Evolutionary conservation across 2,329 filamentous ascomycete genomes (phyloP), one percentile per base, ranked within the genome.

Genomic region (Clarireedia paspali): DNA sequence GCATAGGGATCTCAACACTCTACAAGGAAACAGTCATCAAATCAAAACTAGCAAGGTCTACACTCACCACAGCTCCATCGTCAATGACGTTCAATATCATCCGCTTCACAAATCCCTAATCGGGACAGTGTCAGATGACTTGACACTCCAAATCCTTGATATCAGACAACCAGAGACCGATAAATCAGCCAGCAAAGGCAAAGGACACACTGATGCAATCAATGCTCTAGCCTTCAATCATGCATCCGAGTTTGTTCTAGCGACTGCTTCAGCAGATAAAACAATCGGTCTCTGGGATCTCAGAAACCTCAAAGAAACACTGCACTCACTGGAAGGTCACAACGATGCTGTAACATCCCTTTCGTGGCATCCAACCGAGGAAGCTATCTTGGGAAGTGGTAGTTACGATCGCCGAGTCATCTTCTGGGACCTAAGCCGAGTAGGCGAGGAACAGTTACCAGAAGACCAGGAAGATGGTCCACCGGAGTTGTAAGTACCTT

Each of bases 71-170:
- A 85, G 80, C 20, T 85, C 92, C 26, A 88, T 94, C 53, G 94
- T 99, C 69, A 99, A 99, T 70, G 94, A 99, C 67, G 91, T 99
- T 34, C 91, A 97, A 73, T 90, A 95, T 69, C 92, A 97, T 66
- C 91, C 92, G 7, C 81, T 91, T 45, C 89, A 92, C 61, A 85
- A 84, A 66, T 84, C 85, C 64, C 85, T 95, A 61, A 88, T 99
- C 59, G 95, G 92, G 60, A 92, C 89, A 15, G 94, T 96, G 3
- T 97, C 94, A 4, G 94, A 99, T 70, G 94, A 99, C 70, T 80
- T 94, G 63, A 96, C 90, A 6, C 83, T 97, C 59, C 89, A 96
- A 71, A 87, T 99, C 58, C 80, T 97, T 58, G 94, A 99, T 70
- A 80, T 87, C n/a, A 87, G 94, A 65, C 80, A 82, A 67, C 68